Evolutionary conservation across 495 filamentous ascomycete genomes (phyloP).

Genomic region (Tuber microsphaerosporum): DNA sequence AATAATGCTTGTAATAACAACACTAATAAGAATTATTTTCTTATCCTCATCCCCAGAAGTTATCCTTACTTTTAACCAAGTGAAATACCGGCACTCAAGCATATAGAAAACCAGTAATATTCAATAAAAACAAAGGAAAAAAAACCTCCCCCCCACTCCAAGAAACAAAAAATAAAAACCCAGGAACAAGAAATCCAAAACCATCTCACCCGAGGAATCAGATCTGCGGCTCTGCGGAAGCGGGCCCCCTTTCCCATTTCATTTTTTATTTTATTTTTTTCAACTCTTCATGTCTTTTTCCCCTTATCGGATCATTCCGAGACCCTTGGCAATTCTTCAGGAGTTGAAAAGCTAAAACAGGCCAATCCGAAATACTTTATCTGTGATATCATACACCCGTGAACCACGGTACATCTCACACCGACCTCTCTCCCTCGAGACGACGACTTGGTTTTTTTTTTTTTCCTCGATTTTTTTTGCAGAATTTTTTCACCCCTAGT

Average conservation of each 20-base stretch:
- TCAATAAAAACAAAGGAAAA: neutral
- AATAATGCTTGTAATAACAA: neutral
- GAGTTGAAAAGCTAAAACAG: conserved; percentile 1
- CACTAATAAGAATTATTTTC: neutral
- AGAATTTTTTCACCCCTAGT: conserved; percentile 21
- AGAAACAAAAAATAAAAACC: too few species aligned
- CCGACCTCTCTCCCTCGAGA: neutral
- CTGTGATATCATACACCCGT: conserved; percentile 2
- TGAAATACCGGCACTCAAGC: too few species aligned
- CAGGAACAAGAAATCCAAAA: neutral
- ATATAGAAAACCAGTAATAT: neutral
- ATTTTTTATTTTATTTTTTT: neutral
- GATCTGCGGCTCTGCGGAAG: conserved; percentile 30
- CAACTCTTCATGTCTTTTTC: neutral
- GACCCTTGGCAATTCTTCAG: conserved; percentile 21
- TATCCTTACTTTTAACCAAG: too few species aligned
- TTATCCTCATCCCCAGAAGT: neutral
- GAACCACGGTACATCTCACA: neutral
- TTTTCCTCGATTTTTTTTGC: neutral
- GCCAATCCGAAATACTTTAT: conserved; percentile 29
- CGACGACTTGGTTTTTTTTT: neutral
- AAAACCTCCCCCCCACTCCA: neutral
- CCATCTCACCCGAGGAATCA: neutral
- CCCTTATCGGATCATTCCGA: conserved; percentile 26
- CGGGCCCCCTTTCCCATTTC: conserved; percentile 4